Percentiles rank a stretch among this genome's conserved stretches.
phyloP scores from a whole-genome alignment of 2,329 filamentous ascomycete genomes.

The Colletotrichum spaethianum region DNA sequence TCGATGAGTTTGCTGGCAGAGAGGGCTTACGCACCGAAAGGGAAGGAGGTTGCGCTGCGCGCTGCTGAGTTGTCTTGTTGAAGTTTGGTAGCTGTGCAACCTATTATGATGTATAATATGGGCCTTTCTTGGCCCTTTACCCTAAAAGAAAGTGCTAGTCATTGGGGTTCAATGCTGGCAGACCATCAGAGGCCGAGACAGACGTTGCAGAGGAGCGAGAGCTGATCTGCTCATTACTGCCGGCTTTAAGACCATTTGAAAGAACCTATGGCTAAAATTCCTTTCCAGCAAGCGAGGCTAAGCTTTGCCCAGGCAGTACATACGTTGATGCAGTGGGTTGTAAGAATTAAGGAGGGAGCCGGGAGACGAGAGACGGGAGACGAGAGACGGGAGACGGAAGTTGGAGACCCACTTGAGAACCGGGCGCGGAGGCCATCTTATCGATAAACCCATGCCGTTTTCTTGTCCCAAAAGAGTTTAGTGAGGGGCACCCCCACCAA shows the following conservation, averaged over 20 bases:
- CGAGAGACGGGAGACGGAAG: background rate
- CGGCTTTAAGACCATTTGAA: background rate
- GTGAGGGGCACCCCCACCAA: slow-evolving; percentile 57
- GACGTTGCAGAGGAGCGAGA: background rate
- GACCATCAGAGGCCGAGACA: no score
- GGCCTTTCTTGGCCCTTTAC: no score
- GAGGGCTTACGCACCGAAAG: no score
- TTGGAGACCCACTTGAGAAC: background rate
- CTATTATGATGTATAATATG: no score
- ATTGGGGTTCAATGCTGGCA: background rate
- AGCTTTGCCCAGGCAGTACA: background rate
- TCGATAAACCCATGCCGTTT: slow-evolving; percentile 27
- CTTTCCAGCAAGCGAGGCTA: background rate
- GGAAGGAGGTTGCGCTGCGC: no score
- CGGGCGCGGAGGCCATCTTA: slow-evolving; percentile 21
- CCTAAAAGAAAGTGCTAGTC: no score
- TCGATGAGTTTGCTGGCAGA: no score
- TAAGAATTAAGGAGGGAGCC: background rate
- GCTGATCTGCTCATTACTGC: background rate
- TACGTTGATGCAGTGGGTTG: background rate
- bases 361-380: no score
- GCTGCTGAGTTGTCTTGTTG: no score
- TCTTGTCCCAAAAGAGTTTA: slow-evolving; percentile 49
- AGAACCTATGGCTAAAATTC: accelerated
- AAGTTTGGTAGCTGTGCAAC: no score